phyloP scores from a whole-genome alignment of 2,329 filamentous ascomycete species.

The Thyridium curvatum region DNA sequence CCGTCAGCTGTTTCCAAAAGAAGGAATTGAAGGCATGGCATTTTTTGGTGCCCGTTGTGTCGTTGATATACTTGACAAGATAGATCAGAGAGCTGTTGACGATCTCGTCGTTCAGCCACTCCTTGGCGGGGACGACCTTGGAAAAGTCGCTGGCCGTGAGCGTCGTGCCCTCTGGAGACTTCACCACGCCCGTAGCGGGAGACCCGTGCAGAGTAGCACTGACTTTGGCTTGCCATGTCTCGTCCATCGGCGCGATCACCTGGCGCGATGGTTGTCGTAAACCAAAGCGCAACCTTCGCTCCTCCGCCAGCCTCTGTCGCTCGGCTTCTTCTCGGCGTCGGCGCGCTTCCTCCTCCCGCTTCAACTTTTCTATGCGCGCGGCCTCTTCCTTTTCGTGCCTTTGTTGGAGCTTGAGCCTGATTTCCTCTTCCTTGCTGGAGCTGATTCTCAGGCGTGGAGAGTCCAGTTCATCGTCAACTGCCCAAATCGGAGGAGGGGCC shows the following conservation, averaged over 20 bases:
- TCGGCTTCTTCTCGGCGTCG: constrained; percentile 2
- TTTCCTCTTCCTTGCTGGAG: constrained; percentile 15
- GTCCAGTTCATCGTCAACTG: no score
- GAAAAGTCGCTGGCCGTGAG: constrained; percentile 54
- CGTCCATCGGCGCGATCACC: constrained; percentile 20
- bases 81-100: constrained; percentile 61
- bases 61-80: constrained; percentile 54
- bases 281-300: constrained; percentile 10
- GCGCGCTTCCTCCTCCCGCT: constrained; percentile 13
- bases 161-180: constrained; percentile 41
- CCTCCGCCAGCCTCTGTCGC: constrained; percentile 10
- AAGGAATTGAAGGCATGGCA: constrained; percentile 60
- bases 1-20: constrained; percentile 52
- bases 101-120: constrained; percentile 74
- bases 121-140: constrained; percentile 48
- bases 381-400: constrained; percentile 12
- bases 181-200: constrained; percentile 29
- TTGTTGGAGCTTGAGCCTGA: constrained; percentile 8
- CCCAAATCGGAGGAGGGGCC: no score
- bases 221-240: constrained; percentile 31
- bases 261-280: constrained; percentile 16
- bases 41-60: constrained; percentile 51
- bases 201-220: constrained; percentile 25
- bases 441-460: constrained; percentile 13
- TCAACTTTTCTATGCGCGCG: constrained; percentile 9